Conservation (phyloP, 257 asterid species). For the Plectranthus barbatus region DNA sequence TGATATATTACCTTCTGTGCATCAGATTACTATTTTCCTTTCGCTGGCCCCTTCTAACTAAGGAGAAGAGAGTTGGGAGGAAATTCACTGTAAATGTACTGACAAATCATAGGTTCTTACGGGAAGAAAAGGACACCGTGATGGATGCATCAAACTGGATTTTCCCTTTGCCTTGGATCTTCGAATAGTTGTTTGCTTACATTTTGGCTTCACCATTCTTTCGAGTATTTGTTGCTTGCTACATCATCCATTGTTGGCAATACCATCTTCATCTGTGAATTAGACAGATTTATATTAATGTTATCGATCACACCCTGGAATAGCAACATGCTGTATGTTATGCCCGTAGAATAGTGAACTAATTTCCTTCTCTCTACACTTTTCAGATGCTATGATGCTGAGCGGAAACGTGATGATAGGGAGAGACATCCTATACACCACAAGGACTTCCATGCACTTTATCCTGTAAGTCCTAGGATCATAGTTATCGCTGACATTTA, state of each 20-base stretch:
- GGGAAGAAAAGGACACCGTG: neutral
- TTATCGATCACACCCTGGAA: neutral
- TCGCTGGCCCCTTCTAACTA: no score
- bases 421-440: conserved; percentile 85
- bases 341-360: neutral
- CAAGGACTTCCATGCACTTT: conserved; percentile 71
- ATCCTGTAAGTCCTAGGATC: conserved; percentile 48
- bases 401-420: conserved; percentile 69
- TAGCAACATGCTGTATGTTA: neutral
- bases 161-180: neutral
- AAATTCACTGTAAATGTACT: no score
- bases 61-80: no score
- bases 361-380: neutral
- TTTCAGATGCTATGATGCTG: conserved; percentile 86
- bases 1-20: no score
- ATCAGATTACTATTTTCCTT: no score
- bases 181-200: neutral
- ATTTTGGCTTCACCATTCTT: neutral
- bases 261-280: neutral
- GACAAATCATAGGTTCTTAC: no score
- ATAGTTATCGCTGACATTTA: neutral
- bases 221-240: neutral
- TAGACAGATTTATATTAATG: neutral
- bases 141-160: neutral
- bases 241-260: neutral